A percentile compares a stretch with the other conserved stretches of the same genome.
Conservation (phyloP, 1,284 basidiomycete species). For the Austroboletus niveus region DNA sequence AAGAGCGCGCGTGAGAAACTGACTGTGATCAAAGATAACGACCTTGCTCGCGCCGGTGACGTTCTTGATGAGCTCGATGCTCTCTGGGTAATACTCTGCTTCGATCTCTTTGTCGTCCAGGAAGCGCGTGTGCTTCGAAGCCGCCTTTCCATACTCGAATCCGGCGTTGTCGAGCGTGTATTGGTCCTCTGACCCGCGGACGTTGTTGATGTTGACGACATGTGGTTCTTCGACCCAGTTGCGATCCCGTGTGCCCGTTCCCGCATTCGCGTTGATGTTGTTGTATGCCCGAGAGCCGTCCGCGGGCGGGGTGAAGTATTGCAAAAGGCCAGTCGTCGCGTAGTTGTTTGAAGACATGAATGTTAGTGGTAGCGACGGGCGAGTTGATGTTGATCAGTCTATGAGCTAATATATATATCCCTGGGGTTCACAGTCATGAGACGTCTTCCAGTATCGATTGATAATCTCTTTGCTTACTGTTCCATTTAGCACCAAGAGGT, state of each 20-base stretch:
- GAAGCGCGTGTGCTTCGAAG: constrained; percentile 29
- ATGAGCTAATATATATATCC: constrained; percentile 10
- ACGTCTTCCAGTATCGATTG: neutral
- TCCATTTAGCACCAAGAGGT: no score
- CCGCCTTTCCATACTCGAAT: constrained; percentile 42
- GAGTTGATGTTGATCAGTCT: neutral
- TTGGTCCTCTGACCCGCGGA: constrained; percentile 44
- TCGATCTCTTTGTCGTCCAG: constrained; percentile 43
- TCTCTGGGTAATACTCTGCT: constrained; percentile 51
- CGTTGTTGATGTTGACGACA: constrained; percentile 32
- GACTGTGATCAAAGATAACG: constrained; percentile 59
- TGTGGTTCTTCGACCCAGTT: constrained; percentile 19
- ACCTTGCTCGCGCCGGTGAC: constrained; percentile 49
- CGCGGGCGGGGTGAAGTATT: constrained; percentile 17
- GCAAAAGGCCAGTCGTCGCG: constrained; percentile 16
- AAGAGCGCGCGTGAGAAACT: constrained; percentile 8
- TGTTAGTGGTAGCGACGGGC: neutral
- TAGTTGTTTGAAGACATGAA: constrained; percentile 21
- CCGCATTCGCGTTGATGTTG: constrained; percentile 12
- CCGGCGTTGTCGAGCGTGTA: constrained; percentile 49
- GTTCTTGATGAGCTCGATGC: constrained; percentile 48
- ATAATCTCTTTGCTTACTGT: constrained; percentile 1
- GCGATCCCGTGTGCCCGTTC: constrained; percentile 1
- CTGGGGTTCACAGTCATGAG: constrained; percentile 1
- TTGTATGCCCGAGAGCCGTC: constrained; percentile 22